Percentiles rank a stretch among this genome's conserved stretches.
Evolutionary conservation across 768 basidiomycete species (phyloP).

Genomic region (Trametes meyenii): DNA sequence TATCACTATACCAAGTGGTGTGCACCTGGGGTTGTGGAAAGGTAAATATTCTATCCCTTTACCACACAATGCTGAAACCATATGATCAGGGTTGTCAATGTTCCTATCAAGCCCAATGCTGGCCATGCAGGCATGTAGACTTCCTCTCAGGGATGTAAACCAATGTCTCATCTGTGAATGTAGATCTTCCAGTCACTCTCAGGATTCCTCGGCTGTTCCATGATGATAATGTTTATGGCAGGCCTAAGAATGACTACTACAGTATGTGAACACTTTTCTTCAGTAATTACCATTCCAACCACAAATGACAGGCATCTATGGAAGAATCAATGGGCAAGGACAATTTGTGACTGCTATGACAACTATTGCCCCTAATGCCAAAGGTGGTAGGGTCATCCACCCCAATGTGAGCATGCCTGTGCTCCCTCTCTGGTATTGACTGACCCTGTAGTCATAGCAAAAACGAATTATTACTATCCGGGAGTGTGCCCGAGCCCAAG

Average conservation of each 20-base stretch:
- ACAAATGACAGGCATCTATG: slow-evolving; percentile 49
- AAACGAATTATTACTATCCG: slow-evolving; percentile 66
- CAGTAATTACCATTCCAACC: too few relatives aligned
- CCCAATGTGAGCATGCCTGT: slow-evolving; percentile 41
- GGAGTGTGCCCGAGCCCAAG: slow-evolving; percentile 75
- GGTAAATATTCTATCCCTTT: slow-evolving; percentile 37
- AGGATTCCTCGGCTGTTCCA: background rate
- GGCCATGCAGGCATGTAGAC: slow-evolving; percentile 55
- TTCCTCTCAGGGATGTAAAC: too few relatives aligned
- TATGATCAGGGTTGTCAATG: slow-evolving; percentile 47
- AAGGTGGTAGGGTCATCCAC: slow-evolving; percentile 48
- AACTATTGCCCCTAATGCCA: slow-evolving; percentile 50
- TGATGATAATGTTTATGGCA: background rate
- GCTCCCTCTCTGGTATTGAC: background rate
- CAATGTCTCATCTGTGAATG: background rate
- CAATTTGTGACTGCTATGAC: slow-evolving; percentile 72
- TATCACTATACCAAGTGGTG: slow-evolving; percentile 62
- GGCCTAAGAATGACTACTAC: background rate
- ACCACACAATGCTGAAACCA: background rate
- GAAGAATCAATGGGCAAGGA: slow-evolving; percentile 53
- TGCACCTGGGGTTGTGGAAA: slow-evolving; percentile 48
- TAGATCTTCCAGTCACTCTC: slow-evolving; percentile 49
- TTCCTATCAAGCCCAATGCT: slow-evolving; percentile 55
- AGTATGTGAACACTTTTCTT: background rate
- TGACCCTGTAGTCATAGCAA: slow-evolving; percentile 49